These are phyloP conservation scores for Hyphopichia wangnamkhiaoensis DNA, from an alignment of 1,139 yeast genomes.

Conservation along the genomic window DNA sequence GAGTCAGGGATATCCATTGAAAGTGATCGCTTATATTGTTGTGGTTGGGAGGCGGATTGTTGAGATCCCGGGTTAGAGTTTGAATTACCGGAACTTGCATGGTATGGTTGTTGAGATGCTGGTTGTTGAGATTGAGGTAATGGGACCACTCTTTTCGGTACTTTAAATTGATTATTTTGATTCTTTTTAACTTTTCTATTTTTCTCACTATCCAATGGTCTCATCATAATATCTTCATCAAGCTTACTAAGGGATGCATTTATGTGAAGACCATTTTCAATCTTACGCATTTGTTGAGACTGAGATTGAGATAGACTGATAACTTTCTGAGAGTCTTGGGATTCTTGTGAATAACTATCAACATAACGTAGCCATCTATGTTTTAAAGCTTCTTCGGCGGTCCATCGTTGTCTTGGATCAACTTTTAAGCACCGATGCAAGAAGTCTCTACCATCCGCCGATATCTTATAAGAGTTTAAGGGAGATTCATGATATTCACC, in stretches of 20 bases:
- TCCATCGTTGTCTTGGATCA: slow-evolving; percentile 67
- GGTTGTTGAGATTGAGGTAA: slow-evolving; percentile 41
- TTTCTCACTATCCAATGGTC: slow-evolving; percentile 39
- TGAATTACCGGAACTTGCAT: background rate
- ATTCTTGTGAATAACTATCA: slow-evolving; percentile 30
- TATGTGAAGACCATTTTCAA: slow-evolving; percentile 49
- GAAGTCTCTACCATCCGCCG: slow-evolving; percentile 67
- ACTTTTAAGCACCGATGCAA: slow-evolving; percentile 69
- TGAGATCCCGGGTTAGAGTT: slow-evolving; percentile 1
- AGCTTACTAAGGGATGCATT: slow-evolving; percentile 42
- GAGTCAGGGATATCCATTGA: slow-evolving; percentile 4
- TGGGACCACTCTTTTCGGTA: slow-evolving; percentile 45
- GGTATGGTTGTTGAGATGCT: background rate
- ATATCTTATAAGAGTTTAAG: slow-evolving; percentile 64
- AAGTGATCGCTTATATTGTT: background rate
- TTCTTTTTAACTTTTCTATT: slow-evolving; percentile 21
- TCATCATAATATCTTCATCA: slow-evolving; percentile 46
- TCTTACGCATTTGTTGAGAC: slow-evolving; percentile 59
- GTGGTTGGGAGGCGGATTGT: slow-evolving; percentile 1
- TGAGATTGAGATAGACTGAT: slow-evolving; percentile 71
- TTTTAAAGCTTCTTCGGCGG: slow-evolving; percentile 68
- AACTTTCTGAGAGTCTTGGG: slow-evolving; percentile 34
- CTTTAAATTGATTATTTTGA: slow-evolving; percentile 38
- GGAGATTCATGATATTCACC: slow-evolving; percentile 86
- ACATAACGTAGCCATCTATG: slow-evolving; percentile 61